These are phyloP conservation scores for Wilcoxina mikolae DNA, from an alignment of 495 filamentous ascomycete genomes.

Conservation along the genomic window DNA sequence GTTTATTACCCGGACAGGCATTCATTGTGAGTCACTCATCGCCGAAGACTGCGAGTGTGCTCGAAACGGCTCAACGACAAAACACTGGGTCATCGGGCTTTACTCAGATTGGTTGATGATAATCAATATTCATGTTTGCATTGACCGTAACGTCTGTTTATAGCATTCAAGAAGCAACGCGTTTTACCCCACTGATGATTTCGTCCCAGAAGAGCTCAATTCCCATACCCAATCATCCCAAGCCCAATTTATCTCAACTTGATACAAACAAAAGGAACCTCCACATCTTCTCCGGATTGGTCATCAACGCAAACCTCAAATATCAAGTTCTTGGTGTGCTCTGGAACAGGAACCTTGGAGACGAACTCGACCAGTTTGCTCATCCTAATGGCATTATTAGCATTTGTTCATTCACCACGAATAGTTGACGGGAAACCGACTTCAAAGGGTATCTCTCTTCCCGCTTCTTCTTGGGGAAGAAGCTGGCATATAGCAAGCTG, in stretches of 20 bases:
- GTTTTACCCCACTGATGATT: too few species aligned
- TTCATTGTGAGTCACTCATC: too few species aligned
- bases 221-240: not conserved
- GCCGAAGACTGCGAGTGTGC: too few species aligned
- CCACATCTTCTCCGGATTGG: constrained; percentile 78
- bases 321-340: constrained; percentile 86
- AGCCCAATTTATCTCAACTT: constrained; percentile 35
- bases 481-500: constrained; percentile 87
- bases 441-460: constrained; percentile 61
- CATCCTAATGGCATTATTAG: constrained; percentile 44
- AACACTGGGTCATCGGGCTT: too few species aligned
- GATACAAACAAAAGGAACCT: constrained; percentile 94
- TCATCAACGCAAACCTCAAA: constrained; percentile 95
- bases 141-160: too few species aligned
- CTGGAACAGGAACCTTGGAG: constrained; percentile 79
- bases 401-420: constrained; percentile 7
- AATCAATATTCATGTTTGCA: too few species aligned
- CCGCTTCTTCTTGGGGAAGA: constrained; percentile 75
- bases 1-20: too few species aligned
- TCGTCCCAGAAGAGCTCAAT: too few species aligned
- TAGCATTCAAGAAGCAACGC: too few species aligned
- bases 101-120: too few species aligned
- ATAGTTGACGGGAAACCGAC: constrained; percentile 36
- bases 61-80: too few species aligned
- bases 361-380: constrained; percentile 78